Evolutionary conservation across 495 filamentous ascomycete genomes (phyloP), one percentile per base, ranked within the genome.

Genomic region (Hypoxylon subgilvum): DNA sequence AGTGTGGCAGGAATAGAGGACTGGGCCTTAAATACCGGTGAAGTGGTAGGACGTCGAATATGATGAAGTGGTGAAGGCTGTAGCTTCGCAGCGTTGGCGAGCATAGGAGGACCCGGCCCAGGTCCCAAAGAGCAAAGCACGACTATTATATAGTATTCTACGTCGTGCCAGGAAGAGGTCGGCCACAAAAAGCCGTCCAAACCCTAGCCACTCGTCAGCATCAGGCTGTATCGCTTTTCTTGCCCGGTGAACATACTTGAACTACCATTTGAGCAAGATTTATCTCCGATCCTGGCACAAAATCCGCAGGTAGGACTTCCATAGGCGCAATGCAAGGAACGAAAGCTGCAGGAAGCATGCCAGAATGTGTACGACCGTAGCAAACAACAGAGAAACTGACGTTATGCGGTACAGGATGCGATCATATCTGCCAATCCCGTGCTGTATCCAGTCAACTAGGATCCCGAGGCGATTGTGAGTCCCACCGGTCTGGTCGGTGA

Each of bases 221-320:
- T 55, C 17, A 40, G 43, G 48, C 17, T 40, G 25, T 32, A 34
- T 64, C 47, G 44, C 49, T 59, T 64, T 64, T 59, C 21, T 42
- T 35, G 5, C 28, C 39, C 14, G 50, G 12, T 47, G 44, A 54
- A 43, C 53, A 57, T 44, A 50, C 48, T 34, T 39, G 48, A 34
- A n/a, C 18, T 18, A 13, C 31, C 23, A 36, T 23, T 39, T 51
- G 36, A 47, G 44, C 54, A 46, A 45, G 14, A 16, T 14, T 16
- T 30, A 38, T 53, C n/a, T n/a, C 38, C 35, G 22, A 31, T 22
- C 23, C 35, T 17, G 23, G 27, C 51, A 23, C 25, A 19, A 45
- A 35, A 52, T 46, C 35, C 23, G 27, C 47, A 45, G 23, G 39
- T 13, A 39, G 12, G 36, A 16, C 25, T 31, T 28, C 32, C 22